A percentile compares a stretch with the other conserved stretches of the same genome.
phyloP scores from a whole-genome alignment of 768 basidiomycete species.

The Zangia roseola region DNA sequence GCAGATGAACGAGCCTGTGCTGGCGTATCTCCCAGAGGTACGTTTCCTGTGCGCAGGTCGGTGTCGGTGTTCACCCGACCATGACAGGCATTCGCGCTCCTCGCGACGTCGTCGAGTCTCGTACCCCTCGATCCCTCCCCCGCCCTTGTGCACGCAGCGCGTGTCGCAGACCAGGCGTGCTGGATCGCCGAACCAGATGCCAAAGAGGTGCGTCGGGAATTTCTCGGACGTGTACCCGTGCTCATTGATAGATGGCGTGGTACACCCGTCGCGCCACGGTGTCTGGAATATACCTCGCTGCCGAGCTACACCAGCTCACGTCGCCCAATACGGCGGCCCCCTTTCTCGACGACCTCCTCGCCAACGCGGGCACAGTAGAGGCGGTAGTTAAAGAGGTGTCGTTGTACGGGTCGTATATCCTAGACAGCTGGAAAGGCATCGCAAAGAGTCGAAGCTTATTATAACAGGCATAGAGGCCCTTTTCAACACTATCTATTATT shows the following conservation, averaged over 20 bases:
- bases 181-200: slow-evolving; percentile 51
- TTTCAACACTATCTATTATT: slow-evolving; percentile 12
- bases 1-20: slow-evolving; percentile 64
- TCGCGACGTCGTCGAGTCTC: slow-evolving; percentile 51
- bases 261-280: slow-evolving; percentile 66
- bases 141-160: slow-evolving; percentile 56
- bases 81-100: slow-evolving; percentile 68
- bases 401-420: slow-evolving; percentile 58
- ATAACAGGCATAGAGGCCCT: slow-evolving; percentile 9
- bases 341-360: slow-evolving; percentile 68
- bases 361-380: slow-evolving; percentile 44
- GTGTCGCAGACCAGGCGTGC: slow-evolving; percentile 73
- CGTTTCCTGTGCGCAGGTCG: slow-evolving; percentile 11
- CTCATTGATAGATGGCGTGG: slow-evolving; percentile 57
- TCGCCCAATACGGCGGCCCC: slow-evolving; percentile 65
- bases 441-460: slow-evolving; percentile 62
- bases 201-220: slow-evolving; percentile 50
- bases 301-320: slow-evolving; percentile 80
- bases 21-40: slow-evolving; percentile 68
- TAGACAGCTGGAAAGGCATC: slow-evolving; percentile 72
- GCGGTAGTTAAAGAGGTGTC: slow-evolving; percentile 50
- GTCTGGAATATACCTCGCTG: slow-evolving; percentile 67
- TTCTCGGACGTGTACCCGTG: neutral
- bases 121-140: slow-evolving; percentile 59
- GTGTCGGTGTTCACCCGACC: neutral